Evolutionary conservation across 495 filamentous ascomycete species (phyloP).

Genomic region (Aspergillus leporis): DNA sequence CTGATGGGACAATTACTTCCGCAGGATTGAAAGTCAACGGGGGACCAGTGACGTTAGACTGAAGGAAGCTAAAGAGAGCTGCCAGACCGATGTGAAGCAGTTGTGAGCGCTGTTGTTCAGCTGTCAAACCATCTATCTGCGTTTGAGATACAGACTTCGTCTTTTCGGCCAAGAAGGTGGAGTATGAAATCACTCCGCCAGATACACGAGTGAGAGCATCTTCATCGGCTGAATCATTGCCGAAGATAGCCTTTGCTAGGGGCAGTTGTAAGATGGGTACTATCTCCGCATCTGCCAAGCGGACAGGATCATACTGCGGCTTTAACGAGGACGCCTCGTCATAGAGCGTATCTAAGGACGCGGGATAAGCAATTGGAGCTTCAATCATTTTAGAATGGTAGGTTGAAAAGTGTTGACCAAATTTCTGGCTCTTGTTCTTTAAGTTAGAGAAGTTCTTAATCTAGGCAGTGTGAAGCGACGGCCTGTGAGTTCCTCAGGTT

Average conservation of each 20-base stretch:
- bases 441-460: background rate
- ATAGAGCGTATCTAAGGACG: constrained; percentile 38
- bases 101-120: constrained; percentile 39
- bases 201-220: constrained; percentile 28
- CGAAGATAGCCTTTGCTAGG: constrained; percentile 39
- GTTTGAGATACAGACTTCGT: constrained; percentile 28
- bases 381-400: constrained; percentile 29
- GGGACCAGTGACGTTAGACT: constrained; percentile 90
- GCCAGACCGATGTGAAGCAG: constrained; percentile 64
- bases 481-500: background rate
- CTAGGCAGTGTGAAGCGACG: background rate
- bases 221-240: constrained; percentile 28
- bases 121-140: constrained; percentile 25
- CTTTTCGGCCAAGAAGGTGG: constrained; percentile 34
- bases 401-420: background rate
- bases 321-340: constrained; percentile 29
- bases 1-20: constrained; percentile 54
- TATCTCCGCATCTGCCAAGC: constrained; percentile 36
- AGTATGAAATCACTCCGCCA: constrained; percentile 37
- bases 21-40: constrained; percentile 59
- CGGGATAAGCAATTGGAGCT: constrained; percentile 22
- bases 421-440: background rate
- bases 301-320: constrained; percentile 39
- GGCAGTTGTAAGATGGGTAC: constrained; percentile 40
- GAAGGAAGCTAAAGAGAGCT: constrained; percentile 80